Evolutionary conservation across 108 stramenopile genomes (phyloP).

Genomic region (Fragilariopsis cylindrus): DNA sequence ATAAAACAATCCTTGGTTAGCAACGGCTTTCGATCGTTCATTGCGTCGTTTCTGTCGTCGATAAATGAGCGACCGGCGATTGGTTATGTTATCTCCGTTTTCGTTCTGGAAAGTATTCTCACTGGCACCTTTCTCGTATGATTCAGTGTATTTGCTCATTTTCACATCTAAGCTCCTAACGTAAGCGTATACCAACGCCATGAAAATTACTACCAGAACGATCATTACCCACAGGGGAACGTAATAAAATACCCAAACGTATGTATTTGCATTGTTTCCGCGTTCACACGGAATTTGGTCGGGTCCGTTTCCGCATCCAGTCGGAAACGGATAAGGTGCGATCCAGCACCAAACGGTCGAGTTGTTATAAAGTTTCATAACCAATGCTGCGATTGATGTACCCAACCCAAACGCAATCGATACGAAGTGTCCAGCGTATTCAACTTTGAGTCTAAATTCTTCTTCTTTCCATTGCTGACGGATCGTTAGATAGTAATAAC

Average conservation of each 20-base stretch:
- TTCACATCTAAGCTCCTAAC: slow-evolving; percentile 1
- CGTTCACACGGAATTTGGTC: slow-evolving; percentile 31
- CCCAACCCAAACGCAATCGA: slow-evolving; percentile 27
- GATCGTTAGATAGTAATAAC: slow-evolving; percentile 54
- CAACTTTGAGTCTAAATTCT: slow-evolving; percentile 26
- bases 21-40: slow-evolving; percentile 12
- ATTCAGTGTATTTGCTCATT: slow-evolving; percentile 4
- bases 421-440: slow-evolving; percentile 32
- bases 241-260: slow-evolving; percentile 28
- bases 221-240: slow-evolving; percentile 13
- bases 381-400: slow-evolving; percentile 31
- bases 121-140: background rate
- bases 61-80: background rate
- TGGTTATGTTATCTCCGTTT: background rate
- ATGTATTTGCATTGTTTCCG: slow-evolving; percentile 43
- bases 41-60: background rate
- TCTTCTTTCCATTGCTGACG: slow-evolving; percentile 34
- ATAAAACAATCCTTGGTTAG: slow-evolving; percentile 15
- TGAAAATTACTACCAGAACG: background rate
- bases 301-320: slow-evolving; percentile 21
- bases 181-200: slow-evolving; percentile 8
- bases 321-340: slow-evolving; percentile 40
- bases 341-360: slow-evolving; percentile 58
- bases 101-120: background rate
- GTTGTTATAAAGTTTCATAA: slow-evolving; percentile 44